Evolutionary conservation across 331 rosid species (phyloP), one percentile per base, ranked within the genome.

Genomic region (Malus hybrid): DNA sequence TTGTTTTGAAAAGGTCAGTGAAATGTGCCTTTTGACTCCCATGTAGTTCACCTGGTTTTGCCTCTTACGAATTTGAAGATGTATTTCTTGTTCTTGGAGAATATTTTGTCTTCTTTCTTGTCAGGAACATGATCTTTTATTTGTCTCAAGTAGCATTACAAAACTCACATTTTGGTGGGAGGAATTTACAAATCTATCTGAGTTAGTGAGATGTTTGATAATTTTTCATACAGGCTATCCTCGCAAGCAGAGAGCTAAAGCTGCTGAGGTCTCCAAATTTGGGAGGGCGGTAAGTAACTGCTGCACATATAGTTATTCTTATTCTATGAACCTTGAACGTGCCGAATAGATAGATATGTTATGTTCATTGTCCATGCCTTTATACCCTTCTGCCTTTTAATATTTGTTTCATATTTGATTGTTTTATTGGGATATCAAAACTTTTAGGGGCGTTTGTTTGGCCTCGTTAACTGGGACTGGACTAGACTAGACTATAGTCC

Each of bases 211-310:
- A 7, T 53, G 44, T 73, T 42, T 68, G 29, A 60, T 56, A 29
- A 29, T 68, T 30, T 62, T 4, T 28, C 42, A 48, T 81, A 80
- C 70, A 88, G 96, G 96, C 75, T 75, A 78, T 75, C 96, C 90
- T 44, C 82, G 80, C 32, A 67, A 80, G 69, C 90, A 73, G 67
- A 81, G 88, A 76, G 82, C 89, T 74, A 91, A 87, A 84, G 84
- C 81, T 82, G 85, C 92, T 9, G 92, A 88, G 66, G 90, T 85
- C 61, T 84, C 96, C 73, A 85, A 85, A 81, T 91, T 82, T 52
- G 90, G 96, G 72, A 83, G 88, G 77, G 88, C 84, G 77, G 93
- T 90, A 77, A 90, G 96, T 86, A 75, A 50, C 67, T 53, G 76
- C 64, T 78, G 15, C 81, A 61, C 48, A 7, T 75, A 71, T 52